Evolutionary conservation across 108 stramenopile genomes (phyloP).

Genomic region (Fragilaria radians): DNA sequence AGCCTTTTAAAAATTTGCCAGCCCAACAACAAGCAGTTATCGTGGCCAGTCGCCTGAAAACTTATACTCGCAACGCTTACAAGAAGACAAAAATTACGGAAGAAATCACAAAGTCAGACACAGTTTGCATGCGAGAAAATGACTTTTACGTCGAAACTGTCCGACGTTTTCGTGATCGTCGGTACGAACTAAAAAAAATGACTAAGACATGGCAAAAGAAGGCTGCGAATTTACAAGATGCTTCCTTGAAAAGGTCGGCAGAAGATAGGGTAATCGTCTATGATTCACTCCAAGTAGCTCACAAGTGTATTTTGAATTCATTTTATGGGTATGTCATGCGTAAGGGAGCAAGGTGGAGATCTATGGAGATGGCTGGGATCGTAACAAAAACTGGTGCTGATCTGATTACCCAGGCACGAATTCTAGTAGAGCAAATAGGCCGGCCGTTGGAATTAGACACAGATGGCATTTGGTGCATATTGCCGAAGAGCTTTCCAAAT

Average conservation of each 20-base stretch:
- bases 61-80: conserved; percentile 94
- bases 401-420: conserved; percentile 95
- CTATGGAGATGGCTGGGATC: conserved; percentile 99
- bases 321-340: conserved; percentile 99
- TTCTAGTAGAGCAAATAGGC: conserved; percentile 94
- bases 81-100: conserved; percentile 95
- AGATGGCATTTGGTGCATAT: conserved; percentile 99
- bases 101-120: conserved; percentile 82
- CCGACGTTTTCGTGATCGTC: conserved; percentile 95
- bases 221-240: conserved; percentile 74
- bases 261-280: conserved; percentile 90
- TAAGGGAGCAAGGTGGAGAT: conserved; percentile 99
- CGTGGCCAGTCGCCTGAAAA: conserved; percentile 81
- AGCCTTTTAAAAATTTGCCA: conserved; percentile 72
- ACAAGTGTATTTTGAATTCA: conserved; percentile 97
- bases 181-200: conserved; percentile 97
- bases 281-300: conserved; percentile 98
- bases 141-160: conserved; percentile 99
- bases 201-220: conserved; percentile 95
- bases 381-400: conserved; percentile 98
- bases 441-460: conserved; percentile 98
- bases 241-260: conserved; percentile 84
- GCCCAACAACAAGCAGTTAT: conserved; percentile 72
- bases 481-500: conserved; percentile 96
- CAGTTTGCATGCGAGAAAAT: conserved; percentile 99